Base-by-base conservation (phyloP, 2,329 filamentous ascomycete genomes). In the Colletotrichum lupini region DNA sequence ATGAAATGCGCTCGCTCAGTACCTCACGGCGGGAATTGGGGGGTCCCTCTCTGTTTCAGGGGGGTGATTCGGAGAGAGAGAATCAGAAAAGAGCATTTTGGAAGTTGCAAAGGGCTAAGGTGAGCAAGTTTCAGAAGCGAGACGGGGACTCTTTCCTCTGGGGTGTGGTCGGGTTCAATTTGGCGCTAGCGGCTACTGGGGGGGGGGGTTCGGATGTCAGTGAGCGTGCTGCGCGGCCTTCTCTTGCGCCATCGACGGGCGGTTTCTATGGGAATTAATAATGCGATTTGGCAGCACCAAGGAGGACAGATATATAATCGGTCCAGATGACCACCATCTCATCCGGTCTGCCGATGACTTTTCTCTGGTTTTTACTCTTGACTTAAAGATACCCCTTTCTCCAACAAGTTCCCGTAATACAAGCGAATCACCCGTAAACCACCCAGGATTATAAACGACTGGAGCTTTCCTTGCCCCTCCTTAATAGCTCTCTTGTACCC, bases 91-190 rank as follows among this genome's bases (percentile, higher is more conserved):
- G 3, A 32, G 65, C 53, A 28, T 53, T 9, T 22, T 26, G 46
- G 37, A 49, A 32, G 62, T 22, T n/a, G 42, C 37, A 42, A 49
- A 30, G 32, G 28, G 42, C 8, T 28, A 26, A 58, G 22, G 67
- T 75, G 74, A 75, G 74, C 74, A 75, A 68, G 74, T 75, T 75
- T 75, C 74, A 75, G 72, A 74, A 59, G 56, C 57, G 65, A 63
- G 70, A 42, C 37, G 16, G 37, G 37, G 37, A 62, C 59, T 30
- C 55, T 67, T n/a, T 63, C 2, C 19, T 49, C 42, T 32, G 53
- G 67, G 70, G 71, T 19, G 19, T 26, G 59, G 42, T 56, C 57
- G 64, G 64, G 66, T 66, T 68, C 56, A 49, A n/a, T 22, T 49
- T 49, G 68, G 53, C 56, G 53, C 62, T 63, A 32, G 37, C 57